These are phyloP conservation scores for Aspergillus pseudoglaucus DNA, from an alignment of 2,329 filamentous ascomycete species.

Conservation along the genomic window DNA sequence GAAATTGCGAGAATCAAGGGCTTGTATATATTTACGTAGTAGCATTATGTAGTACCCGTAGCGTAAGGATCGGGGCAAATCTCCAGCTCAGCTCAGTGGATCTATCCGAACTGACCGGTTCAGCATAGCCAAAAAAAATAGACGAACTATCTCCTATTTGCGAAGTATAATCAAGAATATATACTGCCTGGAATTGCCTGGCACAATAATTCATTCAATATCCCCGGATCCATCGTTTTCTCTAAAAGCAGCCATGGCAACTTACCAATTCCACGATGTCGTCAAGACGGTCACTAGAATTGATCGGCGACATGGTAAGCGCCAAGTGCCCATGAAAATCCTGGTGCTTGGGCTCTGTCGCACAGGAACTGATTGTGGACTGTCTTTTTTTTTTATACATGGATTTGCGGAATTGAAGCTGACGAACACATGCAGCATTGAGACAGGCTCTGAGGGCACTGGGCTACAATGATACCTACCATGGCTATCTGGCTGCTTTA, in stretches of 20 bases:
- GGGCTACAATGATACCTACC: slow-evolving; percentile 58
- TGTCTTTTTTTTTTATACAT: not conserved
- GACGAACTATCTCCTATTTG: too few relatives aligned
- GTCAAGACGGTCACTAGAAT: slow-evolving; percentile 2
- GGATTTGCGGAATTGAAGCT: not conserved
- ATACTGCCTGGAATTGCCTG: too few relatives aligned
- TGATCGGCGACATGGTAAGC: slow-evolving; percentile 2
- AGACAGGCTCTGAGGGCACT: slow-evolving; percentile 39
- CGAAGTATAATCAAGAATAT: too few relatives aligned
- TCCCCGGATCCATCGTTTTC: too few relatives aligned
- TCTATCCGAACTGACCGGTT: too few relatives aligned
- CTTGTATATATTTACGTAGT: too few relatives aligned
- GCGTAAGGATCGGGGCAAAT: too few relatives aligned
- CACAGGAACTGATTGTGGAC: slow-evolving; percentile 58
- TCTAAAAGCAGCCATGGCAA: not conserved
- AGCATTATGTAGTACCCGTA: too few relatives aligned
- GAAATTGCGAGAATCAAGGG: too few relatives aligned
- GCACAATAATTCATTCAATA: too few relatives aligned
- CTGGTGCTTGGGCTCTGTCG: slow-evolving; percentile 59
- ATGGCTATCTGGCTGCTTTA: slow-evolving; percentile 58
- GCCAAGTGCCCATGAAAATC: slow-evolving; percentile 57
- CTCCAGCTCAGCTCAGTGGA: too few relatives aligned
- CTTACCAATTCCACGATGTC: not conserved
- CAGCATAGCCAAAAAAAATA: too few relatives aligned
- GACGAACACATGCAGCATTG: slow-evolving; percentile 39